Conservation (phyloP, 495 filamentous ascomycete species). For the Penicillium tannophilum region DNA sequence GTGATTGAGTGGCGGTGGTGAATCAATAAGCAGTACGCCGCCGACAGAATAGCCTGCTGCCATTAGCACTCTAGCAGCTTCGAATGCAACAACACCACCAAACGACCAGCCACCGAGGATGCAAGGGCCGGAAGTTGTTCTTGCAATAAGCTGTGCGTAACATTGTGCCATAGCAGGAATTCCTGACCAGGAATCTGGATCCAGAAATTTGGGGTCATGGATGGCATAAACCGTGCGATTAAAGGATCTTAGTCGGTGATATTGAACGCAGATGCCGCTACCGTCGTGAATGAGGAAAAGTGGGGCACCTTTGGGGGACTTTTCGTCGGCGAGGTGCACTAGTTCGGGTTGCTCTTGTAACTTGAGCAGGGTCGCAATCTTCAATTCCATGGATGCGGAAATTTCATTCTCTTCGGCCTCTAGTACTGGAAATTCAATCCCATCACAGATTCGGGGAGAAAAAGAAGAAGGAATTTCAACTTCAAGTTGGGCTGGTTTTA, state of each 20-base stretch:
- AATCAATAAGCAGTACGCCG: not conserved
- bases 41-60: not conserved
- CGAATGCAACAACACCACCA: constrained; percentile 3
- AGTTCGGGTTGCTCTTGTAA: not conserved
- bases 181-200: not conserved
- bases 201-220: not conserved
- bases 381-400: not conserved
- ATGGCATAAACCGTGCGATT: not conserved
- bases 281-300: not conserved
- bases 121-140: not conserved
- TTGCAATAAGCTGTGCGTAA: not conserved
- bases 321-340: not conserved
- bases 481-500: not conserved
- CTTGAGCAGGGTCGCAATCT: not conserved
- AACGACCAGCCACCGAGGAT: not conserved
- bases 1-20: not conserved
- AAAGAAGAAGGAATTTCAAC: not conserved
- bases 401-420: not conserved
- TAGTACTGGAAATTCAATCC: not conserved
- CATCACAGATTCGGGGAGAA: not conserved
- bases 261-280: constrained; percentile 1
- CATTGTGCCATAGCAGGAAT: not conserved
- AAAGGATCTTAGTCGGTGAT: not conserved
- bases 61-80: constrained; percentile 1
- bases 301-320: not conserved